A percentile compares a stretch with the other conserved stretches of the same genome.
phyloP scores from a whole-genome alignment of 306 rosid species.

The Sphenostylis stenocarpa region DNA sequence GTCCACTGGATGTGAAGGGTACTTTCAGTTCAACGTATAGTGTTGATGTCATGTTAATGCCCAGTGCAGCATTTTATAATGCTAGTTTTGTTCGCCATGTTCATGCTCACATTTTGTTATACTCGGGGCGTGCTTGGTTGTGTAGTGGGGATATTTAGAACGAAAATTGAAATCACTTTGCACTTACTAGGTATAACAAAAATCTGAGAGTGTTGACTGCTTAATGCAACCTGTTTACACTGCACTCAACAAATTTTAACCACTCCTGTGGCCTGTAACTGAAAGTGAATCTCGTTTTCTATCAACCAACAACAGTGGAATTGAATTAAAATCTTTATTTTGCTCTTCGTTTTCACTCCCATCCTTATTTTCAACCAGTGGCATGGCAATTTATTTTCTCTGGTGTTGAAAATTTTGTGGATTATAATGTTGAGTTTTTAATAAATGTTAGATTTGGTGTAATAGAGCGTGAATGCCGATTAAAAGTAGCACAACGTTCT shows the following conservation, averaged over 20 bases:
- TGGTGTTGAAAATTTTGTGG: constrained; percentile 4
- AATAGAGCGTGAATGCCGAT: not conserved
- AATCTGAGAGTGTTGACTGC: not conserved
- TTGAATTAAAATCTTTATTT: not conserved
- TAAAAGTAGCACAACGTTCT: not conserved
- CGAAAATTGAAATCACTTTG: not conserved
- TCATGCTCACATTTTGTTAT: not conserved
- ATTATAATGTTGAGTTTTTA: constrained; percentile 2
- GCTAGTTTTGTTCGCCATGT: not conserved
- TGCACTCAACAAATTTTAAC: not conserved
- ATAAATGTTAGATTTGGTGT: constrained; percentile 24
- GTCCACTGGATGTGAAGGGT: constrained; percentile 76
- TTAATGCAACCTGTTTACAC: not conserved
- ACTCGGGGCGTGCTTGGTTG: not conserved
- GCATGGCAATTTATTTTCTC: not conserved
- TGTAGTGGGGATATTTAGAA: not conserved
- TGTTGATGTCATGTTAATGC: not conserved
- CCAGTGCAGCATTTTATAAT: not conserved
- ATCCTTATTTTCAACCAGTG: not conserved
- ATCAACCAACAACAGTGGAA: not conserved
- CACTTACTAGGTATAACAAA: not conserved
- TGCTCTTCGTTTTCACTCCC: not conserved
- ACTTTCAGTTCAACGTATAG: constrained; percentile 5
- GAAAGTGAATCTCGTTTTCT: not conserved
- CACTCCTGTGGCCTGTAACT: not conserved